Evolutionary conservation across 192 early-diverging fungal species (phyloP).

Genomic region (Backusella morwellensis): DNA sequence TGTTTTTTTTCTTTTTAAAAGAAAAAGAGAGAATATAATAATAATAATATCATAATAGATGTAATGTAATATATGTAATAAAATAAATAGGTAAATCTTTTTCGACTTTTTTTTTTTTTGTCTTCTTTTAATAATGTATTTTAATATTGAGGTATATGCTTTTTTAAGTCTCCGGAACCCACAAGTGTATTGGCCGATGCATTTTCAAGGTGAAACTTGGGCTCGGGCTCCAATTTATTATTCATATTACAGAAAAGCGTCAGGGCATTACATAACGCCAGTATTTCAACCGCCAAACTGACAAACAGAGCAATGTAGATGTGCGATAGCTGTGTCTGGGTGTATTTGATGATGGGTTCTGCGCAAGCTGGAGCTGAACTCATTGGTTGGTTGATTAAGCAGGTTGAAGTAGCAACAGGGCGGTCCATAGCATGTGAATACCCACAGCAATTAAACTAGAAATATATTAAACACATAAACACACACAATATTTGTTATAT

Average conservation of each 20-base stretch:
- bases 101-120: background rate
- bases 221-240: slow-evolving; percentile 4
- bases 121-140: background rate
- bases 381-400: background rate
- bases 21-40: background rate
- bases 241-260: slow-evolving; percentile 16
- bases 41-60: background rate
- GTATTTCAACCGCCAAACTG: background rate
- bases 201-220: slow-evolving; percentile 6
- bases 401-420: slow-evolving; percentile 5
- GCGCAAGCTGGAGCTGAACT: slow-evolving; percentile 13
- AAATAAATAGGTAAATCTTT: background rate
- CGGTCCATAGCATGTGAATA: slow-evolving; percentile 17
- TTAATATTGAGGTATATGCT: slow-evolving; percentile 5
- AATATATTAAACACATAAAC: background rate
- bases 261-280: slow-evolving; percentile 17
- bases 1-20: background rate
- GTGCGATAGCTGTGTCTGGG: slow-evolving; percentile 2
- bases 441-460: slow-evolving; percentile 19
- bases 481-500: background rate
- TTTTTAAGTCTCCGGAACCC: slow-evolving; percentile 7
- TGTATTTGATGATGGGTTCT: background rate
- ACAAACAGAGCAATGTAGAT: slow-evolving; percentile 16
- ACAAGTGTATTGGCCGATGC: background rate
- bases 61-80: background rate